Percentiles rank a stretch among this genome's conserved stretches.
These are phyloP conservation scores for Neurospora sp. DNA, from an alignment of 495 filamentous ascomycete species.

Conservation along the genomic window DNA sequence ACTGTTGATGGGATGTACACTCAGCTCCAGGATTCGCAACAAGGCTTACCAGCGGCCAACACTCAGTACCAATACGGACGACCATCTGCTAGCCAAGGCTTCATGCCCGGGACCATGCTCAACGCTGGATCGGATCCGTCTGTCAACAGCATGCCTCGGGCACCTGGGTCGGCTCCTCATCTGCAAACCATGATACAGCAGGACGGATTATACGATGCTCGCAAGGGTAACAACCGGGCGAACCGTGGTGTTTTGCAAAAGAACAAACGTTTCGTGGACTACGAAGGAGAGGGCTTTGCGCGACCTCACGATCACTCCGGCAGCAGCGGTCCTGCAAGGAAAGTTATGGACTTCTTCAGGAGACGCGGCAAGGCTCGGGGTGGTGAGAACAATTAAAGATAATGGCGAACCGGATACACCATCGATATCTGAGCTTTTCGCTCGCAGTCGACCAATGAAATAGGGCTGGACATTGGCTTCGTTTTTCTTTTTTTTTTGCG, in stretches of 20 bases:
- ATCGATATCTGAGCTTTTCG: neutral
- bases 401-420: neutral
- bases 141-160: constrained; percentile 27
- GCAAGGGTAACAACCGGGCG: constrained; percentile 12
- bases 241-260: constrained; percentile 61
- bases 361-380: constrained; percentile 67
- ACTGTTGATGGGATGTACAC: constrained; percentile 34
- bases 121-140: constrained; percentile 35
- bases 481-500: neutral
- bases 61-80: constrained; percentile 26
- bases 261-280: constrained; percentile 73
- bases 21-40: constrained; percentile 23
- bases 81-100: constrained; percentile 26
- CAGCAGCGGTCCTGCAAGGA: constrained; percentile 72
- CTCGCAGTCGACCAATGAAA: neutral
- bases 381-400: constrained; percentile 33
- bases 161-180: constrained; percentile 24
- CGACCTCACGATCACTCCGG: constrained; percentile 58
- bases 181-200: constrained; percentile 20
- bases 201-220: constrained; percentile 11
- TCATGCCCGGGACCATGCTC: constrained; percentile 30
- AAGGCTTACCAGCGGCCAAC: constrained; percentile 6
- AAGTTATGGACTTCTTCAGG: constrained; percentile 98
- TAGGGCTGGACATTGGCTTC: neutral
- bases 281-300: constrained; percentile 70